Evolutionary conservation across 2,329 filamentous ascomycete genomes (phyloP).

Genomic region (Trichoderma arundinaceum): DNA sequence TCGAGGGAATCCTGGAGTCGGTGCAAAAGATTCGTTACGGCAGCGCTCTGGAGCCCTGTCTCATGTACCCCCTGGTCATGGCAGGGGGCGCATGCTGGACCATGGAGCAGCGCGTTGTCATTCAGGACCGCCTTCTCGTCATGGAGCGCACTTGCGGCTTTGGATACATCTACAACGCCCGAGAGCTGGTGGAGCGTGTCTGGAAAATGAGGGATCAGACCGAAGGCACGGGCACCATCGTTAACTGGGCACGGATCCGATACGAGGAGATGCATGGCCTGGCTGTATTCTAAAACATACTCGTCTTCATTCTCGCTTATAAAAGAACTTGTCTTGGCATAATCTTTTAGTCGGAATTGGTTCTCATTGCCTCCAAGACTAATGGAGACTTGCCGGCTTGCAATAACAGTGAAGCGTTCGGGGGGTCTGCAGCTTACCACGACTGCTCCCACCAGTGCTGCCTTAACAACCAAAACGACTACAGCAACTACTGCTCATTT

Average conservation of each 20-base stretch:
- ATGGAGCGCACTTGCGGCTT: slow-evolving; percentile 53
- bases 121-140: slow-evolving; percentile 49
- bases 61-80: slow-evolving; percentile 51
- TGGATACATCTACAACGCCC: slow-evolving; percentile 49
- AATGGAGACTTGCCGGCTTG: neutral
- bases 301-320: neutral
- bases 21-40: slow-evolving; percentile 50
- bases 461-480: too few relatives aligned
- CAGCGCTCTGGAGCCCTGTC: slow-evolving; percentile 48
- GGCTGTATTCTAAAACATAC: slow-evolving; percentile 41
- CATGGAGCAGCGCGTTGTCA: slow-evolving; percentile 46
- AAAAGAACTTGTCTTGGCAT: neutral
- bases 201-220: slow-evolving; percentile 44
- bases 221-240: slow-evolving; percentile 39
- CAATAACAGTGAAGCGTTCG: neutral
- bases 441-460: neutral
- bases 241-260: slow-evolving; percentile 46
- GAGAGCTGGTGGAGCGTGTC: slow-evolving; percentile 48
- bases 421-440: neutral
- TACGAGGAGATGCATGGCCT: slow-evolving; percentile 47
- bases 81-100: slow-evolving; percentile 47
- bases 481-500: neutral
- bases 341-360: neutral
- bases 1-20: slow-evolving; percentile 45
- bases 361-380: neutral